These are phyloP conservation scores for Marasmius tenuissimus DNA, from an alignment of 1,284 basidiomycete genomes.

Conservation along the genomic window DNA sequence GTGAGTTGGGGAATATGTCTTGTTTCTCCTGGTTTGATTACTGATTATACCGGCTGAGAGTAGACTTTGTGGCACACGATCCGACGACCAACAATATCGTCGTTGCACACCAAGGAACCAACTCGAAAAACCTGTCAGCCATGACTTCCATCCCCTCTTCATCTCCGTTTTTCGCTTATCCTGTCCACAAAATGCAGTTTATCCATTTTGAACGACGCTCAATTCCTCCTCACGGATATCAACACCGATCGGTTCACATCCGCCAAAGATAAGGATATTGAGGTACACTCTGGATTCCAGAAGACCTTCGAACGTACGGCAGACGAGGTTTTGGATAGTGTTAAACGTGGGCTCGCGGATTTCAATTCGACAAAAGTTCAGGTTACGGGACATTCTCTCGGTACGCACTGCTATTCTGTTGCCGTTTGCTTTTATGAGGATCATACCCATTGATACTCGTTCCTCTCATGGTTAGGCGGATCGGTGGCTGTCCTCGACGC, in stretches of 20 bases:
- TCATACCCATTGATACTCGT: constrained; percentile 15
- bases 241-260: constrained; percentile 39
- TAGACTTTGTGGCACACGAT: constrained; percentile 45
- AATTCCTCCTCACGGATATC: constrained; percentile 34
- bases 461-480: constrained; percentile 29
- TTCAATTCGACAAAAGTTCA: constrained; percentile 36
- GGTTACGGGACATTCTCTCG: constrained; percentile 41
- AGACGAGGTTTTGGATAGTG: constrained; percentile 37
- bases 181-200: constrained; percentile 24
- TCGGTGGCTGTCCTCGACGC: constrained; percentile 46
- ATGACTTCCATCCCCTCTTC: not conserved
- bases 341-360: constrained; percentile 32
- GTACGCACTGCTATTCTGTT: constrained; percentile 16
- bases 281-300: constrained; percentile 48
- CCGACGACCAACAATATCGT: constrained; percentile 35
- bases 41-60: not conserved
- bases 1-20: constrained; percentile 21
- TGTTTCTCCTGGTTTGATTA: not conserved
- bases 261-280: constrained; percentile 22
- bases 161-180: not conserved
- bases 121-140: constrained; percentile 34
- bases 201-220: constrained; percentile 43
- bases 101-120: constrained; percentile 51
- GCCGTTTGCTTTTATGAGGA: not conserved
- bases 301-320: constrained; percentile 44